Evolutionary conservation across 306 rosid species (phyloP).

Genomic region (Betula pendula): DNA sequence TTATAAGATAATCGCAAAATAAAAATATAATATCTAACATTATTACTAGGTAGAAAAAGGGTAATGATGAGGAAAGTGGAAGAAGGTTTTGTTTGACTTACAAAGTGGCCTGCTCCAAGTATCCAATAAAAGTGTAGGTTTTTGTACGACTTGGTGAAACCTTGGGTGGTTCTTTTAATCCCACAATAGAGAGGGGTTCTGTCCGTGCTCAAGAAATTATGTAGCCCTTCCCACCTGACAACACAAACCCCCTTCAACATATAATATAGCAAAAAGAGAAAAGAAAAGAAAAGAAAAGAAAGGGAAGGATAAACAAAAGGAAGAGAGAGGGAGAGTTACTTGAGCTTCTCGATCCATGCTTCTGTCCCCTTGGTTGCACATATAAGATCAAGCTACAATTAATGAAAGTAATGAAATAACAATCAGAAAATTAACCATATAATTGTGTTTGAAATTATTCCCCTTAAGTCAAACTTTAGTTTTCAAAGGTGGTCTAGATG

Average conservation of each 20-base stretch:
- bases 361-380: slow-evolving; percentile 88
- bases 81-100: slow-evolving; percentile 47
- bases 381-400: slow-evolving; percentile 71
- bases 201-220: slow-evolving; percentile 43
- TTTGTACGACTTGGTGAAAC: slow-evolving; percentile 60
- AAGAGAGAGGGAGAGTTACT: slow-evolving; percentile 36
- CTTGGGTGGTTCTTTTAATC: slow-evolving; percentile 43
- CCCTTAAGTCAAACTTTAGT: background rate
- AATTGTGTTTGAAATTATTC: background rate
- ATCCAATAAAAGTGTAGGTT: slow-evolving; percentile 90
- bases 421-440: background rate
- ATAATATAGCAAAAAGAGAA: background rate
- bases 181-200: slow-evolving; percentile 71
- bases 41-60: too few species aligned
- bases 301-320: background rate
- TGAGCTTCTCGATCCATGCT: slow-evolving; percentile 83
- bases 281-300: background rate
- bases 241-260: background rate
- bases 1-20: too few species aligned
- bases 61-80: background rate
- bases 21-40: too few species aligned
- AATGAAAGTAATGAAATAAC: slow-evolving; percentile 11
- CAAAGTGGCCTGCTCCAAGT: slow-evolving; percentile 95
- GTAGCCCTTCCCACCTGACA: slow-evolving; percentile 79
- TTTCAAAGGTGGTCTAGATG: slow-evolving; percentile 18